Base-by-base conservation (phyloP, 768 basidiomycete species). In the Coprinopsis strossmayeri region DNA sequence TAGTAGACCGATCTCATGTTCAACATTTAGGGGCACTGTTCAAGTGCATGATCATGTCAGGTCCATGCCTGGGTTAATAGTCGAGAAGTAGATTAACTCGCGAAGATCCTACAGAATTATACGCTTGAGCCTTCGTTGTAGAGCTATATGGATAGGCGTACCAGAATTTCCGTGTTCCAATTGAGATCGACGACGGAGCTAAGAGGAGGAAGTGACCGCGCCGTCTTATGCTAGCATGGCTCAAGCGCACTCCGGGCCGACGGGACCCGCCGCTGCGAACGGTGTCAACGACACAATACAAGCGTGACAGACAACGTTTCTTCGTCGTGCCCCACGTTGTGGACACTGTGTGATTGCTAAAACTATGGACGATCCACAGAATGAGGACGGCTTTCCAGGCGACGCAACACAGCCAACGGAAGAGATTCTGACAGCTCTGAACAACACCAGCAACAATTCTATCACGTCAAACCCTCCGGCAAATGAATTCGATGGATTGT, bases 401-500 rank as follows among this genome's bases (percentile, higher is more conserved):
- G 64, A 66, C 51, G 56, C 49, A 49, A 66, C 66, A 0, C 68
- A 67, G 44, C 64, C 67, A 20, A 62, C 63, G 9, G 56, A 59
- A 57, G 69, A 71, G 26, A 64, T 69, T 32, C 42, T 70, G 53
- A 67, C 62, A 48, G 63, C 63, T 17, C 52, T 71, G 49, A 60
- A 61, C 39, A 60, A 61, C 39, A 45, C 23, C 34, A 49, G 53
- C 46, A 55, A 48, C 50, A 61, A 40, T 53, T 52, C 54, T 17
- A 48, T 59, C 35, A 64, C 64, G 52, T 50, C 58, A 60, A 65
- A 66, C 54, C 51, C 72, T 54, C 70, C 78, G 11, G 72, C 67
- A 41, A 81, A 79, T 62, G 86, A 88, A 68, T 87, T 78, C 76
- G 84, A 90, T 55, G 59, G 66, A 4, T 62, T 84, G 57, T 78